phyloP scores from a whole-genome alignment of 441 rosid genomes.

The Populus hybrid region DNA sequence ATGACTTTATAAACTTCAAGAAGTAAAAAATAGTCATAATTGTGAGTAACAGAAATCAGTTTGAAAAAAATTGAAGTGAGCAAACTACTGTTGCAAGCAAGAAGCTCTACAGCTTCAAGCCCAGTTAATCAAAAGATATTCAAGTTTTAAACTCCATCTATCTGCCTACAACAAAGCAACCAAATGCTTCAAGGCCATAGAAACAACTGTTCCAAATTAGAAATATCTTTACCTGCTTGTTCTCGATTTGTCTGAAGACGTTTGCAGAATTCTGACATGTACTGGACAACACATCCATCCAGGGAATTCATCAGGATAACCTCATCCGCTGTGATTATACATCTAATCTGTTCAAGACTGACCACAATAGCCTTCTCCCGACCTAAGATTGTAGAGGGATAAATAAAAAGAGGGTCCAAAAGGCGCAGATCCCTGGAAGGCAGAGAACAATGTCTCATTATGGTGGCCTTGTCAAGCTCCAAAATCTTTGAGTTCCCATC shows the following conservation, averaged over 20 bases:
- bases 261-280: conserved; percentile 74
- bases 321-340: conserved; percentile 92
- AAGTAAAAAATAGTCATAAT: background rate
- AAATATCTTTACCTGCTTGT: conserved; percentile 37
- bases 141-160: conserved; percentile 5
- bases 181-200: background rate
- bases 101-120: conserved; percentile 3
- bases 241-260: conserved; percentile 69
- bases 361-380: conserved; percentile 93
- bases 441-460: conserved; percentile 93
- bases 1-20: conserved; percentile 3
- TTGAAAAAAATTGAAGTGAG: background rate
- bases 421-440: conserved; percentile 93
- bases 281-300: conserved; percentile 70
- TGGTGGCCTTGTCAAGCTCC: conserved; percentile 84
- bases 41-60: conserved; percentile 6
- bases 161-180: background rate
- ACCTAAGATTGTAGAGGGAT: conserved; percentile 83
- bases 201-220: background rate
- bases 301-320: conserved; percentile 85
- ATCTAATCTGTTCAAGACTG: conserved; percentile 90
- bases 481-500: conserved; percentile 60
- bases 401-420: conserved; percentile 91
- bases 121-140: background rate
- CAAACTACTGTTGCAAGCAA: background rate